Evolutionary conservation across 2,329 filamentous ascomycete genomes (phyloP).

Genomic region (Neoscytalidium dimidiatum): DNA sequence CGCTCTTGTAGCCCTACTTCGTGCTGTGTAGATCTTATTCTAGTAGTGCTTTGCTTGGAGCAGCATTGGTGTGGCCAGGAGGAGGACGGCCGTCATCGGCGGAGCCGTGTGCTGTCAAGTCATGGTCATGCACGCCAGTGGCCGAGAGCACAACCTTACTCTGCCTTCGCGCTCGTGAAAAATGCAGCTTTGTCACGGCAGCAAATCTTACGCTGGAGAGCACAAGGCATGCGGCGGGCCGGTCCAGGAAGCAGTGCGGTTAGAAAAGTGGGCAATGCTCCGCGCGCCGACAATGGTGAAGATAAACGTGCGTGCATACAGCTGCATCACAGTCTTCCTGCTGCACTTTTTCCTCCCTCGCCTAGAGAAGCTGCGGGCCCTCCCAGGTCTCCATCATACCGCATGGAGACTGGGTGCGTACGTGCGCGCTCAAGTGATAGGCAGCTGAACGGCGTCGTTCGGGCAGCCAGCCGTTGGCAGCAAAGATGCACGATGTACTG

Average conservation of each 20-base stretch:
- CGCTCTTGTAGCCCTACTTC: background rate
- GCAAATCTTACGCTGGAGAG: too few species aligned
- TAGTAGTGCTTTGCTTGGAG: background rate
- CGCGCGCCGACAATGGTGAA: background rate
- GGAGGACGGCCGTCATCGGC: background rate
- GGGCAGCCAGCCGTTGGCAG: background rate
- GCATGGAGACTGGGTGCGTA: background rate
- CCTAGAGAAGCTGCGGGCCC: slow-evolving; percentile 1
- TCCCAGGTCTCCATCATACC: background rate
- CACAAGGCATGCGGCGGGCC: too few species aligned
- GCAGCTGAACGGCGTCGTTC: background rate
- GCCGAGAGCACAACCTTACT: background rate
- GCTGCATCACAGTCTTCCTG: background rate
- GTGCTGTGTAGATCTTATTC: background rate
- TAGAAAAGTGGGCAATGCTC: background rate
- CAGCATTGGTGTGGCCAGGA: background rate
- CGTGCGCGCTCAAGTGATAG: background rate
- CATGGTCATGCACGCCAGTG: background rate
- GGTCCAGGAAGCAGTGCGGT: background rate
- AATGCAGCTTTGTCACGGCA: background rate
- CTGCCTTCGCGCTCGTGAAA: background rate
- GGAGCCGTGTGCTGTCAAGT: background rate
- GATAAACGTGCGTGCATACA: background rate
- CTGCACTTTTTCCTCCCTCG: background rate
- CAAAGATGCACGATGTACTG: background rate